A percentile compares a stretch with the other conserved stretches of the same genome.
Conservation (phyloP, 1,139 yeast species). For the Diutina ranongensis region DNA sequence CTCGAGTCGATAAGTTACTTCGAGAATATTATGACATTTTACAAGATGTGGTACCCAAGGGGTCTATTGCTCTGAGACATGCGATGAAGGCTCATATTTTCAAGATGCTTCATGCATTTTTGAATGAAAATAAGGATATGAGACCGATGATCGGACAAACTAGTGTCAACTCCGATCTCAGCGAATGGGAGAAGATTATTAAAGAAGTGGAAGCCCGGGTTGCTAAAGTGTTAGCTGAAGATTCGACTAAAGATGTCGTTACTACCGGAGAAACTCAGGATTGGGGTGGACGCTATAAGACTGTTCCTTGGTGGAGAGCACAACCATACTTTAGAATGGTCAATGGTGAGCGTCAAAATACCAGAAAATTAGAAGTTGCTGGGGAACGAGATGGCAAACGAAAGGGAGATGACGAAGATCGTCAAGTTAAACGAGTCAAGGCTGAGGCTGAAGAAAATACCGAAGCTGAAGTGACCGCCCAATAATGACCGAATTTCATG, state of each 20-base stretch:
- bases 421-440: no score
- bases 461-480: background rate
- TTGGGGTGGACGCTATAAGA: conserved; percentile 77
- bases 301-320: conserved; percentile 93
- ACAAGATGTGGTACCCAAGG: conserved; percentile 36
- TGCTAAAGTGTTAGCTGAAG: conserved; percentile 37
- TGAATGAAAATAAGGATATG: conserved; percentile 63
- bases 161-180: conserved; percentile 34
- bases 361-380: conserved; percentile 30
- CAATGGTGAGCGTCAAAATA: conserved; percentile 47
- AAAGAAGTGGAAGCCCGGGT: conserved; percentile 57
- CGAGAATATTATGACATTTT: conserved; percentile 87
- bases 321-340: conserved; percentile 91
- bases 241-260: conserved; percentile 38
- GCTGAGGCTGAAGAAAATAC: background rate
- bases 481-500: no score
- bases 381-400: conserved; percentile 11
- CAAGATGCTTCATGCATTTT: conserved; percentile 69
- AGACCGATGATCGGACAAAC: conserved; percentile 60
- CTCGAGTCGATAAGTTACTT: conserved; percentile 72
- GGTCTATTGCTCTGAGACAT: conserved; percentile 56
- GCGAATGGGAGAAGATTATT: conserved; percentile 63
- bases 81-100: conserved; percentile 93
- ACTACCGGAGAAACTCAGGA: conserved; percentile 41
- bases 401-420: background rate